A percentile compares a stretch with the other conserved stretches of the same genome.
phyloP scores from a whole-genome alignment of 1,284 basidiomycete species.

The Naganishia sp. region DNA sequence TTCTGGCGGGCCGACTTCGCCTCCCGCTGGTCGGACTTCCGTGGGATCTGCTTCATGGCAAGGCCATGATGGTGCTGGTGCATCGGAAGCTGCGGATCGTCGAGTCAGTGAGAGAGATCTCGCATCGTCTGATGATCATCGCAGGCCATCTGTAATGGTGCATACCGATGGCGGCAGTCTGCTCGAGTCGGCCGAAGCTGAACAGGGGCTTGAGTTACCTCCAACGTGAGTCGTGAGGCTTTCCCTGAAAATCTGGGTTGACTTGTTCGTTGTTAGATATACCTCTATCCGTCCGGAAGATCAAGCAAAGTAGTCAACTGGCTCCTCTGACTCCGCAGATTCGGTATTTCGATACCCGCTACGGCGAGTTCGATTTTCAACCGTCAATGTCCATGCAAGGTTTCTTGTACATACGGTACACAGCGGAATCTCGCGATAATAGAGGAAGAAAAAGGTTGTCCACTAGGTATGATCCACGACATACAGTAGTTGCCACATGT shows the following conservation, averaged over 20 bases:
- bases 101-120: constrained; percentile 10
- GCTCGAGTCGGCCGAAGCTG: background rate
- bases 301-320: constrained; percentile 3
- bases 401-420: background rate
- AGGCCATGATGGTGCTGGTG: background rate
- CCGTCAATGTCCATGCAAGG: too few species aligned
- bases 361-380: background rate
- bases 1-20: constrained; percentile 1
- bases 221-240: constrained; percentile 11
- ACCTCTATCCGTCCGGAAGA: constrained; percentile 22
- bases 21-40: constrained; percentile 13
- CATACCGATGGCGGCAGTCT: constrained; percentile 16
- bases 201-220: constrained; percentile 4
- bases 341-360: too few species aligned
- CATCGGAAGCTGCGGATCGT: background rate
- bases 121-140: background rate
- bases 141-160: constrained; percentile 3
- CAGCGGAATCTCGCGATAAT: constrained; percentile 8
- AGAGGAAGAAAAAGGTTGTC: background rate
- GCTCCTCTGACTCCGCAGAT: too few species aligned
- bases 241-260: background rate
- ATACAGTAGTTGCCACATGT: background rate
- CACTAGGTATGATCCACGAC: constrained; percentile 17
- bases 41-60: background rate
- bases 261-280: background rate